Percentiles rank a stretch among this genome's conserved stretches.
Conservation (phyloP, 345 rosid genomes). For the Erysimum cheiranthoides region DNA sequence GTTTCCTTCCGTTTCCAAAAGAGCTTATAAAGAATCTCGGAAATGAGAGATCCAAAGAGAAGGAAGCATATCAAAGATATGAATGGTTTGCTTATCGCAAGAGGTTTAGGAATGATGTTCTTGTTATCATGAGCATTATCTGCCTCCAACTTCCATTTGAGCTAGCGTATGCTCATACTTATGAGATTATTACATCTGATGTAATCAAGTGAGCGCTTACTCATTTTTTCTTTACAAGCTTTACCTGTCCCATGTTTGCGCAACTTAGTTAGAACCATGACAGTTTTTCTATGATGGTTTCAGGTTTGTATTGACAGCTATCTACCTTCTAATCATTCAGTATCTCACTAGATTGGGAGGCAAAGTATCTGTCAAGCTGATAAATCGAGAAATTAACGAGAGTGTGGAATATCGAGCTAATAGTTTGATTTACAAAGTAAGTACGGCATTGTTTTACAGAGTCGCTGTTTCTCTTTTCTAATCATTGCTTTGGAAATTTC, state of each 20-base stretch:
- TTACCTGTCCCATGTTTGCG: slow-evolving; percentile 7
- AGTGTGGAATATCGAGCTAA: slow-evolving; percentile 76
- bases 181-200: slow-evolving; percentile 66
- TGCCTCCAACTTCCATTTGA: slow-evolving; percentile 99
- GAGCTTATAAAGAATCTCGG: slow-evolving; percentile 54
- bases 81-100: slow-evolving; percentile 84
- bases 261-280: slow-evolving; percentile 29
- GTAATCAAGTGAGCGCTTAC: slow-evolving; percentile 61
- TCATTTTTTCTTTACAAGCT: not conserved
- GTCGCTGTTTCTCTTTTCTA: slow-evolving; percentile 20
- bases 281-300: slow-evolving; percentile 43
- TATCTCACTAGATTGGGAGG: slow-evolving; percentile 82
- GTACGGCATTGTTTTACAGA: slow-evolving; percentile 22
- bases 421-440: slow-evolving; percentile 92
- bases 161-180: slow-evolving; percentile 93
- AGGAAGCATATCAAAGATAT: slow-evolving; percentile 78
- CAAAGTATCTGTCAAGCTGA: slow-evolving; percentile 78
- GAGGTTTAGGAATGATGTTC: slow-evolving; percentile 78
- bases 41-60: slow-evolving; percentile 61
- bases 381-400: slow-evolving; percentile 74
- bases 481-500: not conserved
- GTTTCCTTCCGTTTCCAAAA: slow-evolving; percentile 56
- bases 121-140: slow-evolving; percentile 72
- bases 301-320: slow-evolving; percentile 83
- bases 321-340: slow-evolving; percentile 83